phyloP scores from a whole-genome alignment of 495 filamentous ascomycete genomes.

The Talaromyces ruber region DNA sequence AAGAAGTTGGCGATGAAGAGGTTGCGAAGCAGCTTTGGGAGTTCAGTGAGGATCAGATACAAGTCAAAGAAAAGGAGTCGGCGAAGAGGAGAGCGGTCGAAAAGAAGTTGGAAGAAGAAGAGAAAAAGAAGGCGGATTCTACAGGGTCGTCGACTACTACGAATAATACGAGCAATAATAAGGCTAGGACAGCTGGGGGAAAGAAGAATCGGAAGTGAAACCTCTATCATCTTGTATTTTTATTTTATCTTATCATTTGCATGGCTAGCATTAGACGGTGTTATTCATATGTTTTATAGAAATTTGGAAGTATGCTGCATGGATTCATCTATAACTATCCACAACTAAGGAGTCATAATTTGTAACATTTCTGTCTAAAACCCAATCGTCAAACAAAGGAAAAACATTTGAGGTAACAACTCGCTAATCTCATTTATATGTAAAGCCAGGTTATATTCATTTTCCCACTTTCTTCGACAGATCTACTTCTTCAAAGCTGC shows the following conservation, averaged over 20 bases:
- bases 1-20: slow-evolving; percentile 71
- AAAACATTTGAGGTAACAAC: background rate
- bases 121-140: slow-evolving; percentile 29
- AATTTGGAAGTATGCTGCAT: background rate
- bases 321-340: background rate
- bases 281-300: background rate
- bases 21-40: slow-evolving; percentile 81
- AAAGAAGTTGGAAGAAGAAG: slow-evolving; percentile 57
- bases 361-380: background rate
- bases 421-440: background rate
- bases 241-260: background rate
- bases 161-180: background rate
- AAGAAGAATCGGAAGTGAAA: background rate
- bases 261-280: background rate
- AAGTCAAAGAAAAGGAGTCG: slow-evolving; percentile 71
- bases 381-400: background rate
- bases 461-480: background rate
- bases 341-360: too few species aligned
- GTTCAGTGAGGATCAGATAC: slow-evolving; percentile 75
- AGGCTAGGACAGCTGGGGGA: slow-evolving; percentile 9
- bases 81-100: slow-evolving; percentile 55
- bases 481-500: slow-evolving; percentile 47
- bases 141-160: slow-evolving; percentile 4
- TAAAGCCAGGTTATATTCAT: background rate
- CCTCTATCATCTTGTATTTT: background rate